phyloP scores from a whole-genome alignment of 208 protist genomes.

The Porcisia hertigi region DNA sequence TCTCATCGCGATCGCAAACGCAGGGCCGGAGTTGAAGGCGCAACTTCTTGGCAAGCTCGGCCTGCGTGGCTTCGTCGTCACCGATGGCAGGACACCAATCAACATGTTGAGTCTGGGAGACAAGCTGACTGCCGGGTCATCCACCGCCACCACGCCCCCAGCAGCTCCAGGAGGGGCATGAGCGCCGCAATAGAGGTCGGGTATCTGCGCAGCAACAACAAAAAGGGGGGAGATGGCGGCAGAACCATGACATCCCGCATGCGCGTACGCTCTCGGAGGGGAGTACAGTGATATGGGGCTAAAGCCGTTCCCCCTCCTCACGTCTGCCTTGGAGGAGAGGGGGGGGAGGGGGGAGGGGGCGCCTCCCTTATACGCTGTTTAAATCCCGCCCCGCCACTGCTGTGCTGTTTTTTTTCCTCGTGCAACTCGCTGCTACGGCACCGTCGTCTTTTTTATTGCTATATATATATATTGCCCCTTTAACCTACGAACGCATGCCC shows the following conservation, averaged over 20 bases:
- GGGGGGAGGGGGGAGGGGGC: too few species aligned
- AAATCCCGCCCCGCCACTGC: not conserved
- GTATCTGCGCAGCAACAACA: not conserved
- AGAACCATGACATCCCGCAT: not conserved
- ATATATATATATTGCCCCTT: not conserved
- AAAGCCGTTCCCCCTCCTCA: not conserved
- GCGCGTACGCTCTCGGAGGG: not conserved
- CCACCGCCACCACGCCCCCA: not conserved
- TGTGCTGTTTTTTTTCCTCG: not conserved
- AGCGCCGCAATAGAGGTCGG: not conserved
- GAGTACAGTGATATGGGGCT: not conserved
- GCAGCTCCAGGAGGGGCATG: not conserved
- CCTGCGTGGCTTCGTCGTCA: constrained; percentile 87
- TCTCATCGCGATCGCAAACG: constrained; percentile 81
- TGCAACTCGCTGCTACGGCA: not conserved
- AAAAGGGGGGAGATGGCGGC: not conserved
- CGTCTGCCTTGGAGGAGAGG: not conserved
- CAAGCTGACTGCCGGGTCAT: not conserved
- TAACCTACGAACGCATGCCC: not conserved
- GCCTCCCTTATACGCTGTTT: not conserved
- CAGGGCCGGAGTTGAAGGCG: constrained; percentile 87
- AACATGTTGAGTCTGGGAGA: constrained; percentile 91
- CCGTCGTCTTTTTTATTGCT: not conserved
- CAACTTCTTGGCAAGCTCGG: constrained; percentile 74
- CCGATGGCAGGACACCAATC: constrained; percentile 78